phyloP scores from a whole-genome alignment of 2,329 filamentous ascomycete genomes.

The Fusarium sp. region DNA sequence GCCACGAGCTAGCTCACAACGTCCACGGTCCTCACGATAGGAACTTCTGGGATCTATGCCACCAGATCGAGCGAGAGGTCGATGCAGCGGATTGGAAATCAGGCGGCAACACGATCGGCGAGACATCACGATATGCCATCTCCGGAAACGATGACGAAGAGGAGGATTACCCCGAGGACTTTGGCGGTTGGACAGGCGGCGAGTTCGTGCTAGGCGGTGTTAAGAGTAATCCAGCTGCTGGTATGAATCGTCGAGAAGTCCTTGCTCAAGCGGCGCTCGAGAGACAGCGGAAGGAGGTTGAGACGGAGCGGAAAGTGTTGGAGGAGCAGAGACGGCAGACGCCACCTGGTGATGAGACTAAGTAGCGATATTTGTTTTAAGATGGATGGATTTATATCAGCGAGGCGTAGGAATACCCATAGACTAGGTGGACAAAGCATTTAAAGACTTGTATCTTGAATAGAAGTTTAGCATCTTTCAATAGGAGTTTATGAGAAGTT shows the following conservation, averaged over 20 bases:
- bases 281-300: slow-evolving; percentile 52
- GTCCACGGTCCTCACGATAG: slow-evolving; percentile 86
- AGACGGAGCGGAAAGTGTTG: slow-evolving; percentile 50
- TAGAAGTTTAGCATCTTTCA: too few relatives aligned
- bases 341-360: slow-evolving; percentile 41
- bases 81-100: slow-evolving; percentile 81
- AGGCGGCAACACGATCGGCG: slow-evolving; percentile 74
- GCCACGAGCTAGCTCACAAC: slow-evolving; percentile 95
- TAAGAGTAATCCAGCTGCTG: slow-evolving; percentile 58
- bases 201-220: slow-evolving; percentile 78
- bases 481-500: too few relatives aligned
- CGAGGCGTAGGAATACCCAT: slow-evolving; percentile 28
- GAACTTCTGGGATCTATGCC: slow-evolving; percentile 90
- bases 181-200: slow-evolving; percentile 82
- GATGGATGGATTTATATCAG: not conserved
- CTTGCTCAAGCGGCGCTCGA: slow-evolving; percentile 67
- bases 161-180: slow-evolving; percentile 64
- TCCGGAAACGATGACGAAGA: slow-evolving; percentile 65
- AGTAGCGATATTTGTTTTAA: slow-evolving; percentile 30
- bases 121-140: slow-evolving; percentile 71
- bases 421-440: slow-evolving; percentile 1
- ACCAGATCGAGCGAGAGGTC: slow-evolving; percentile 89
- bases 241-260: slow-evolving; percentile 78
- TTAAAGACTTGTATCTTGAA: too few relatives aligned
- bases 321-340: slow-evolving; percentile 48